phyloP scores from a whole-genome alignment of 352 stramenopile genomes.

The Aphanomyces cochlioides region DNA sequence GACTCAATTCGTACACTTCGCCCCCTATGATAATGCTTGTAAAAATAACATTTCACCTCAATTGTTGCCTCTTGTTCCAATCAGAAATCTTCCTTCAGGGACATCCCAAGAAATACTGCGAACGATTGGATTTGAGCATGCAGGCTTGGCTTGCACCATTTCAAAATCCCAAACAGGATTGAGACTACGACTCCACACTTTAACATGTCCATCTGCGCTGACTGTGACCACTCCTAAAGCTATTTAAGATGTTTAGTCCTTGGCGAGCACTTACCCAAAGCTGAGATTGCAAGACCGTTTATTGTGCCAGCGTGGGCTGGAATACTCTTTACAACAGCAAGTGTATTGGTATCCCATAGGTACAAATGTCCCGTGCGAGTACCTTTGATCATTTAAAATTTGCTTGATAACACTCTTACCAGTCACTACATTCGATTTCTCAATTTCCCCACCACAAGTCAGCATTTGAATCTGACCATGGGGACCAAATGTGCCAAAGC shows the following conservation, averaged over 20 bases:
- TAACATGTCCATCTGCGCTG: slow-evolving; percentile 61
- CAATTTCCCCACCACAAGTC: slow-evolving; percentile 60
- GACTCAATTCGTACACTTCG: slow-evolving; percentile 63
- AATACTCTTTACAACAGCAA: slow-evolving; percentile 48
- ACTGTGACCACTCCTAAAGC: slow-evolving; percentile 47
- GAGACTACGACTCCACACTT: slow-evolving; percentile 57
- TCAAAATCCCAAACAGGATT: slow-evolving; percentile 61
- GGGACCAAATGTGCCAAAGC: slow-evolving; percentile 57
- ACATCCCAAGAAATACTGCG: slow-evolving; percentile 65
- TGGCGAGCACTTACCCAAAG: slow-evolving; percentile 29
- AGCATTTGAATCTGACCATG: slow-evolving; percentile 52
- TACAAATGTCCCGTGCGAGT: slow-evolving; percentile 73
- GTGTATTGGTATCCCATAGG: slow-evolving; percentile 53
- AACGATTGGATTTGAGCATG: slow-evolving; percentile 44
- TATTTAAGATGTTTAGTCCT: neutral
- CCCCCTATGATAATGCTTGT: slow-evolving; percentile 34
- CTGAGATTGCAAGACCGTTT: slow-evolving; percentile 60
- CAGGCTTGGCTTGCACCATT: slow-evolving; percentile 48
- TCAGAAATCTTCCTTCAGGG: slow-evolving; percentile 60
- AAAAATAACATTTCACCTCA: neutral
- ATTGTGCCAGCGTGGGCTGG: slow-evolving; percentile 65
- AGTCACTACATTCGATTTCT: slow-evolving; percentile 28
- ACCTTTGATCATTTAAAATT: slow-evolving; percentile 34
- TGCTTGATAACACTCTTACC: neutral
- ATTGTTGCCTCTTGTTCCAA: slow-evolving; percentile 47